phyloP scores from a whole-genome alignment of 352 stramenopile species.

The Phytopythium montanum region DNA sequence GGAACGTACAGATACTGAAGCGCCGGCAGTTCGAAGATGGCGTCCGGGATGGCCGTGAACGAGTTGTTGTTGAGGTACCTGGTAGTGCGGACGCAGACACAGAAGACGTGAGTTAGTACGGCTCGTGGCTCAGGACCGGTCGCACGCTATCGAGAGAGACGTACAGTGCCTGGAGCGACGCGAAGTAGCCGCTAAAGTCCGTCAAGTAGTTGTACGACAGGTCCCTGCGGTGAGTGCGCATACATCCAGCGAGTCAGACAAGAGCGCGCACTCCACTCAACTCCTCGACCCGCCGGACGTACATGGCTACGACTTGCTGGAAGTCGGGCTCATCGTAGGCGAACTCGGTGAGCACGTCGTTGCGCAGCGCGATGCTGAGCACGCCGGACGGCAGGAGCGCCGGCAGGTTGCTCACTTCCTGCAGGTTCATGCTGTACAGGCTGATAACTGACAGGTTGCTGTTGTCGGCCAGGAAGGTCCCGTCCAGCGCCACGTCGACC shows the following conservation, averaged over 20 bases:
- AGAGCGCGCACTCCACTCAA: too few relatives aligned
- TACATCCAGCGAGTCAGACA: neutral
- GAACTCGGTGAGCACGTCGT: conserved; percentile 4
- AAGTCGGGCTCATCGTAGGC: conserved; percentile 1
- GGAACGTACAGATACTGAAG: neutral
- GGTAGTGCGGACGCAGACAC: neutral
- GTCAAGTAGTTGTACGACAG: conserved; percentile 6
- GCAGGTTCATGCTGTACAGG: conserved; percentile 18
- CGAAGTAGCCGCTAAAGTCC: conserved; percentile 5
- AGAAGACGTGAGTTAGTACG: neutral
- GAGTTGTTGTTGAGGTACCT: conserved; percentile 6
- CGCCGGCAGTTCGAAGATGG: neutral
- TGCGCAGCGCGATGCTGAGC: neutral
- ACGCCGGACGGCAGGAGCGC: neutral
- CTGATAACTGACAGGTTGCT: conserved; percentile 14
- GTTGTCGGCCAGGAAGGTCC: conserved; percentile 14
- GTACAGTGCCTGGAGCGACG: conserved; percentile 1
- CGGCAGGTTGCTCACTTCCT: conserved; percentile 1
- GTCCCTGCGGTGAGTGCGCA: neutral
- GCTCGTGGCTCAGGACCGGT: neutral
- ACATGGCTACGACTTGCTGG: neutral
- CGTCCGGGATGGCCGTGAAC: conserved; percentile 2
- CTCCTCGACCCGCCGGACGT: neutral
- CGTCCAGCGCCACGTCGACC: conserved; percentile 14
- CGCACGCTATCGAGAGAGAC: neutral